Base-by-base conservation (phyloP, 805 yeast species). In the Wickerhamiella dianesei region DNA sequence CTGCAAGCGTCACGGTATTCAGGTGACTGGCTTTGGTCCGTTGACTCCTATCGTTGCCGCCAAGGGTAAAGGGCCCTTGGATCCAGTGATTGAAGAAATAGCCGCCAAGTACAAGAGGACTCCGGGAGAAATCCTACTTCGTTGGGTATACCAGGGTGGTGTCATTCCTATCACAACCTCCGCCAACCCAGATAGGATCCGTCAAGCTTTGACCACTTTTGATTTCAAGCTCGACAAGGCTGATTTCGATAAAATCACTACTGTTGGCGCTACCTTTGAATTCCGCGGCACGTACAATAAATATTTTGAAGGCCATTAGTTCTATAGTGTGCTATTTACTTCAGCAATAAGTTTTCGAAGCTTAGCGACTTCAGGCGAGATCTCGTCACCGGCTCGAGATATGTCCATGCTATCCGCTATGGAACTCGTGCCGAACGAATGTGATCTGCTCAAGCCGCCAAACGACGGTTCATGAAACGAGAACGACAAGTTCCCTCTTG, bases 1-100 rank as follows among this genome's bases (percentile, higher is more conserved):
- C 62, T 77, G 82, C 59, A 67, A 69, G 29, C 57, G 68, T 13
- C 63, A 79, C 48, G 76, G 70, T 41, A 73, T 87, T 37, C 64
- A 69, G 4, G 74, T 80, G 9, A 84, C 82, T 60, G 88, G 92
- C 0, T 87, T 74, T 64, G 78, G 89, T 5, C 95, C 96, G 5
- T 71, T 87, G 57, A 78, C 82, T 1, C 68, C 77, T 3, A 78
- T 81, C 1, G 72, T 73, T 50, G 85, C 88, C 8, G 74, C 53
- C 77, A 78, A 29, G 72, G 68, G 56, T 61, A 50, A 59, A 49
- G 77, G 35, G 71, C 69, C 56, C 60, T 51, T 59, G 48, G 53
- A 67, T 48, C 59, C 62, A 4, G 51, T 52, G 18, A 55, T 72
- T 36, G 60, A 52, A 12, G 58, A 56, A 39, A 57, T 73, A 29